A percentile compares a stretch with the other conserved stretches of the same genome.
phyloP scores from a whole-genome alignment of 176 grass and related monocot genomes.

The Saccharum officinarum region DNA sequence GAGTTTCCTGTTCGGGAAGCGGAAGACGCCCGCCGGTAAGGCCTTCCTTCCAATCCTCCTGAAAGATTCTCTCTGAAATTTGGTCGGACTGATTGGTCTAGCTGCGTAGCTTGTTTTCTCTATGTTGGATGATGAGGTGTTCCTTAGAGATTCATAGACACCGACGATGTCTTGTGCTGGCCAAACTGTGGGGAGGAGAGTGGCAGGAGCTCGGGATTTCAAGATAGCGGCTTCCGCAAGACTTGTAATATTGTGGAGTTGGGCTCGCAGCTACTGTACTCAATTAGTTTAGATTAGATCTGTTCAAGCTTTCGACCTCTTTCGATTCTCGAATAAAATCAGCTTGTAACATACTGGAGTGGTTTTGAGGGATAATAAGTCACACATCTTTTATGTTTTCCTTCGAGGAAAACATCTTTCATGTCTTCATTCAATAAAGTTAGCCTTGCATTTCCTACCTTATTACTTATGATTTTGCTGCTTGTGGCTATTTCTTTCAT shows the following conservation, averaged over 20 bases:
- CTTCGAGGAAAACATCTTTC: background rate
- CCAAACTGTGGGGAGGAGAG: background rate
- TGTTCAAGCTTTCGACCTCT: background rate
- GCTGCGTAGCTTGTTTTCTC: background rate
- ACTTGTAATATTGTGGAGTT: background rate
- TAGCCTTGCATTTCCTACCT: background rate
- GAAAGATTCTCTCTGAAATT: background rate
- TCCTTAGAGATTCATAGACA: background rate
- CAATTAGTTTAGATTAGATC: background rate
- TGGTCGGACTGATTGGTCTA: background rate
- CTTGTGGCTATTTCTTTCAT: conserved; percentile 20
- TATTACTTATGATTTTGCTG: background rate
- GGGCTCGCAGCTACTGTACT: background rate
- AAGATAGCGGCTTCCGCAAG: background rate
- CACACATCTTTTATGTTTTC: background rate
- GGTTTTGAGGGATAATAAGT: background rate
- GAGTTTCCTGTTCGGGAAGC: conserved; percentile 86
- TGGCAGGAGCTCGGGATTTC: background rate
- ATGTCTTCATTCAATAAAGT: background rate
- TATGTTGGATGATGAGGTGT: background rate
- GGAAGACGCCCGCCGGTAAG: conserved; percentile 74
- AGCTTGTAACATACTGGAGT: background rate
- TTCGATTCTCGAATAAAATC: background rate
- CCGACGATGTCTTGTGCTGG: background rate
- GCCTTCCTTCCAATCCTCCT: background rate